Conservation (phyloP, 202 grass and related monocot species). For the Schoenoplectus tabernaemontani region DNA sequence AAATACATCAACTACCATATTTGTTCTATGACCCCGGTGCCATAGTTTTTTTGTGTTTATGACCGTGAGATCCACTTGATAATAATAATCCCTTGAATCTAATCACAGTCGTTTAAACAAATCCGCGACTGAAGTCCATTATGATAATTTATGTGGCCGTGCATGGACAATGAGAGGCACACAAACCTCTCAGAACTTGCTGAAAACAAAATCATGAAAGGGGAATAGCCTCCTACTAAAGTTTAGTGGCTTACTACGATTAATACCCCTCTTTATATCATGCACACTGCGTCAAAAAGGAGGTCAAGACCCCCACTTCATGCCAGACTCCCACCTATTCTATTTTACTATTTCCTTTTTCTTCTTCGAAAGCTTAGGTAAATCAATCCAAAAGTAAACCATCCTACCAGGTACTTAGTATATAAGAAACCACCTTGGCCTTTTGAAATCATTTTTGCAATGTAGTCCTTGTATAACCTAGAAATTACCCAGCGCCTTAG, state of each 20-base stretch:
- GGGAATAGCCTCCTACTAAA: conserved; percentile 13
- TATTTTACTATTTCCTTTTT: background rate
- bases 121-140: too few species aligned
- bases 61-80: too few species aligned
- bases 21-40: too few species aligned
- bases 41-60: too few species aligned
- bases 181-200: conserved; percentile 2
- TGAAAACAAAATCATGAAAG: conserved; percentile 26
- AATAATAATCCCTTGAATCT: too few species aligned
- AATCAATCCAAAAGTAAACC: conserved; percentile 16
- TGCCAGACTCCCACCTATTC: conserved; percentile 1
- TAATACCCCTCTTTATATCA: conserved; percentile 22
- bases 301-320: conserved; percentile 21
- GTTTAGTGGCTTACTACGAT: conserved; percentile 4
- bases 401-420: conserved; percentile 19
- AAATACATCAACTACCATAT: too few species aligned
- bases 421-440: conserved; percentile 15
- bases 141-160: too few species aligned
- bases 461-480: conserved; percentile 22
- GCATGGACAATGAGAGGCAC: background rate
- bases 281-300: conserved; percentile 18
- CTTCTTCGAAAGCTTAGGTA: conserved; percentile 7
- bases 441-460: conserved; percentile 2
- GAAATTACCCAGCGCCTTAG: conserved; percentile 57
- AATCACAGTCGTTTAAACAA: too few species aligned